Percentiles rank a stretch among this genome's conserved stretches.
Evolutionary conservation across 2,329 filamentous ascomycete species (phyloP).

Genomic region (Cordyceps cicadae): DNA sequence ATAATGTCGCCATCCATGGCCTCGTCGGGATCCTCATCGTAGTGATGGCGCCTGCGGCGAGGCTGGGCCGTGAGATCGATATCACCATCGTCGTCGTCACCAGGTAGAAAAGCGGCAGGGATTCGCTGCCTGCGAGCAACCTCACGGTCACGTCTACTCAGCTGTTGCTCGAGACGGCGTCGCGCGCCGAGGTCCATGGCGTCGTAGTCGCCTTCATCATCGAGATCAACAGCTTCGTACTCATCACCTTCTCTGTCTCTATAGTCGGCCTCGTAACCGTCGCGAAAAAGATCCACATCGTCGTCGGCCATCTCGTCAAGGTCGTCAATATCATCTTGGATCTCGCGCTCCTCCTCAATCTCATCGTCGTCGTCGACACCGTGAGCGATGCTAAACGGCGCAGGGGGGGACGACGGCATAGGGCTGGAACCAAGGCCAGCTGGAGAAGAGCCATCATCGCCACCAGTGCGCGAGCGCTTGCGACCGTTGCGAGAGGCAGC

Average conservation of each 20-base stretch:
- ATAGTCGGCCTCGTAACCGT: conserved; percentile 67
- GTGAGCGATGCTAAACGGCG: conserved; percentile 52
- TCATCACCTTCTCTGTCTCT: conserved; percentile 55
- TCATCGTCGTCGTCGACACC: conserved; percentile 64
- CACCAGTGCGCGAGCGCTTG: conserved; percentile 47
- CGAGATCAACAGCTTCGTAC: conserved; percentile 65
- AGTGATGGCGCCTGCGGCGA: conserved; percentile 75
- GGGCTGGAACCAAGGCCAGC: conserved; percentile 48
- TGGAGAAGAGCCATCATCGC: conserved; percentile 44
- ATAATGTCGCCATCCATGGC: conserved; percentile 89
- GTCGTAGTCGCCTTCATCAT: conserved; percentile 70
- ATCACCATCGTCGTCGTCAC: conserved; percentile 78
- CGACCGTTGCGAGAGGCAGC: conserved; percentile 41
- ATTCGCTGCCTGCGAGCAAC: conserved; percentile 58
- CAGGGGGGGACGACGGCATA: conserved; percentile 58
- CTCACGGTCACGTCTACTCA: conserved; percentile 67
- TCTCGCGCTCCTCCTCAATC: conserved; percentile 61
- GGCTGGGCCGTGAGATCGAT: conserved; percentile 80
- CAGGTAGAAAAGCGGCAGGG: conserved; percentile 65
- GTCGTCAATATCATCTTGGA: conserved; percentile 66
- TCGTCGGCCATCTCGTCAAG: conserved; percentile 77
- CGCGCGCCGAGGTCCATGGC: conserved; percentile 58
- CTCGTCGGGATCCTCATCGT: conserved; percentile 90
- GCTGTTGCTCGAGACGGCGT: conserved; percentile 61
- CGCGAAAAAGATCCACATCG: conserved; percentile 68